Evolutionary conservation across 179 eudicot species (phyloP).

Genomic region (Silene coronaria): DNA sequence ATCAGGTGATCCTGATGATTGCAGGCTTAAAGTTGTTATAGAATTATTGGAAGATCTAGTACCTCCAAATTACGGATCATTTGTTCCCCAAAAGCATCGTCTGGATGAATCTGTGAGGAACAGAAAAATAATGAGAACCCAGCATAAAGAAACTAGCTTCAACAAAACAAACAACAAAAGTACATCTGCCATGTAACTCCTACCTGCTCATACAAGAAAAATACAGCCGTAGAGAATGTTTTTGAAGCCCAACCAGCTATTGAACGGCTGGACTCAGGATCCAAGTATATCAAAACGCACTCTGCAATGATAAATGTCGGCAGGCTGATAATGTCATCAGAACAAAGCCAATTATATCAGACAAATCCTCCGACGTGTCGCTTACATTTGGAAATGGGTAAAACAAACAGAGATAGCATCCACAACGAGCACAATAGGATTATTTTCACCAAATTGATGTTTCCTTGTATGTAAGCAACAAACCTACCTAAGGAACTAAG

Average conservation of each 20-base stretch:
- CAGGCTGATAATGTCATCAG: slow-evolving; percentile 93
- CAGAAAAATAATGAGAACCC: slow-evolving; percentile 8
- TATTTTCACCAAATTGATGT: not conserved
- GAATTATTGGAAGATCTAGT: slow-evolving; percentile 10
- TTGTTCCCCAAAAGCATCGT: slow-evolving; percentile 98
- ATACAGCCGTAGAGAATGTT: slow-evolving; percentile 68
- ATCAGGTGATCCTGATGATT: not conserved
- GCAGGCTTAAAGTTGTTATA: not conserved
- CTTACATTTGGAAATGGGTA: not conserved
- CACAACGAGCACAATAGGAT: not conserved
- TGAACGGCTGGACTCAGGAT: slow-evolving; percentile 76
- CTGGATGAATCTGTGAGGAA: slow-evolving; percentile 68
- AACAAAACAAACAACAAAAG: slow-evolving; percentile 1
- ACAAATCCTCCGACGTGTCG: slow-evolving; percentile 17
- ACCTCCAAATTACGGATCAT: slow-evolving; percentile 97
- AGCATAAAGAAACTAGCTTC: slow-evolving; percentile 5
- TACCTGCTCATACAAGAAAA: slow-evolving; percentile 98
- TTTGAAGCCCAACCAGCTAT: slow-evolving; percentile 83
- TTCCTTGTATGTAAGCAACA: not conserved
- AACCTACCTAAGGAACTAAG: too few species aligned
- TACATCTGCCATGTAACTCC: not conserved
- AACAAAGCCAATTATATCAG: slow-evolving; percentile 27
- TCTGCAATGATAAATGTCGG: slow-evolving; percentile 99
- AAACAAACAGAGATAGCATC: not conserved
- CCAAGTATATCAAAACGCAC: slow-evolving; percentile 93